phyloP scores from a whole-genome alignment of 1,139 yeast genomes.

The Wickerhamomyces sp. region DNA sequence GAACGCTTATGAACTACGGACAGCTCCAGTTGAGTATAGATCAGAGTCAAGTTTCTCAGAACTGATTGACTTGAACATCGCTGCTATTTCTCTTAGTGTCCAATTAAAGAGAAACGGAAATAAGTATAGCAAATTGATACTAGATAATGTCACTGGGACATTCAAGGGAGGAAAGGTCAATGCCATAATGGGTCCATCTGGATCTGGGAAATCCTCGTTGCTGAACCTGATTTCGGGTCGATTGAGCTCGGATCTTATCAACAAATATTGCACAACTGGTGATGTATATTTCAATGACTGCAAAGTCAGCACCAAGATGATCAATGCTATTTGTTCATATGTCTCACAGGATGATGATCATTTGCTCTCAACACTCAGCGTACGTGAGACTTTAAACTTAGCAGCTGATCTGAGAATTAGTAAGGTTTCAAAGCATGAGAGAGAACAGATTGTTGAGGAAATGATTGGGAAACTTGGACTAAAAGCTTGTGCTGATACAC shows the following conservation, averaged over 20 bases:
- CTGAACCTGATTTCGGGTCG: constrained; percentile 65
- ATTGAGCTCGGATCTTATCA: constrained; percentile 39
- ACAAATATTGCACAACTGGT: constrained; percentile 32
- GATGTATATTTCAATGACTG: constrained; percentile 36
- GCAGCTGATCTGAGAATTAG: constrained; percentile 66
- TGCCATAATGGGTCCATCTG: constrained; percentile 88
- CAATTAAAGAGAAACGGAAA: constrained; percentile 1
- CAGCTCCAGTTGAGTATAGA: background rate
- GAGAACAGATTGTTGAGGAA: constrained; percentile 40
- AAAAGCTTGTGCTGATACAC: constrained; percentile 70
- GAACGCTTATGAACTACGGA: constrained; percentile 4
- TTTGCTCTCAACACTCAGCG: constrained; percentile 65
- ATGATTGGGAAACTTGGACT: constrained; percentile 64
- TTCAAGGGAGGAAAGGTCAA: constrained; percentile 62
- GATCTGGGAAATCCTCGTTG: constrained; percentile 78
- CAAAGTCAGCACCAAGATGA: constrained; percentile 37
- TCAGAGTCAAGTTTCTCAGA: background rate
- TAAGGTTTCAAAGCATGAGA: constrained; percentile 27
- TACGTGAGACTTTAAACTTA: constrained; percentile 65
- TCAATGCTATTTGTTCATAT: constrained; percentile 61
- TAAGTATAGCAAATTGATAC: constrained; percentile 27
- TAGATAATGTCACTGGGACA: constrained; percentile 48
- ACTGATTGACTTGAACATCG: constrained; percentile 2
- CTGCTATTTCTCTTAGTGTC: constrained; percentile 2
- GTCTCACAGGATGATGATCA: constrained; percentile 81